A percentile compares a stretch with the other conserved stretches of the same genome.
Conservation (phyloP, 345 rosid genomes). For the Crucihimalaya himalaica region DNA sequence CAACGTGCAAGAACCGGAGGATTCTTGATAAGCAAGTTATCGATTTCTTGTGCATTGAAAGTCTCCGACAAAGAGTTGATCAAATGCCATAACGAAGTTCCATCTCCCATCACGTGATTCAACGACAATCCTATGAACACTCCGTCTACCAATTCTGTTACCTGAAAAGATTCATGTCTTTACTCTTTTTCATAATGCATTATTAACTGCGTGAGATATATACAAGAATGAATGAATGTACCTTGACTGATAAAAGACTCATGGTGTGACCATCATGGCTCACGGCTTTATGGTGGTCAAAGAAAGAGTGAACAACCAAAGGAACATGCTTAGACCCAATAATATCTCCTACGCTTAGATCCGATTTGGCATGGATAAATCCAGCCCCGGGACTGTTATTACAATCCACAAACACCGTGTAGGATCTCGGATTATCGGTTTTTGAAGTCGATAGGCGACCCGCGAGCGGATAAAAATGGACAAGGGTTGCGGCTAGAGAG, state of each 20-base stretch:
- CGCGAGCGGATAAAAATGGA: constrained; percentile 68
- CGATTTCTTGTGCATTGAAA: constrained; percentile 42
- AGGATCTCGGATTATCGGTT: constrained; percentile 40
- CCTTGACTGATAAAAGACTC: constrained; percentile 56
- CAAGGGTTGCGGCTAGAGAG: constrained; percentile 58
- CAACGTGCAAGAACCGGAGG: constrained; percentile 49
- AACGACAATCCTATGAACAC: constrained; percentile 64
- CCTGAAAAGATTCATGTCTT: constrained; percentile 22
- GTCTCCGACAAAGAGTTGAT: constrained; percentile 63
- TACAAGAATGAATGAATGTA: not conserved
- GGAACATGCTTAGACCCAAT: constrained; percentile 57
- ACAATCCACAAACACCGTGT: constrained; percentile 52
- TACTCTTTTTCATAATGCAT: not conserved
- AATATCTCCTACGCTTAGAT: constrained; percentile 45
- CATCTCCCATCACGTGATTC: constrained; percentile 62
- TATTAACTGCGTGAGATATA: not conserved
- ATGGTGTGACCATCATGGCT: constrained; percentile 62
- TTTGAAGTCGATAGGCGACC: constrained; percentile 53
- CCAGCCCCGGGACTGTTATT: constrained; percentile 61
- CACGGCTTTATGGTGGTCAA: constrained; percentile 59
- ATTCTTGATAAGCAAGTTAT: constrained; percentile 35
- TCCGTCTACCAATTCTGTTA: constrained; percentile 61
- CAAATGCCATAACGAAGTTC: constrained; percentile 66
- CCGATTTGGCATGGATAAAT: constrained; percentile 44
- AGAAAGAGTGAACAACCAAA: constrained; percentile 54